Evolutionary conservation across 306 rosid genomes (phyloP), one percentile per base, ranked within the genome.

Genomic region (Trifolium fragiferum): DNA sequence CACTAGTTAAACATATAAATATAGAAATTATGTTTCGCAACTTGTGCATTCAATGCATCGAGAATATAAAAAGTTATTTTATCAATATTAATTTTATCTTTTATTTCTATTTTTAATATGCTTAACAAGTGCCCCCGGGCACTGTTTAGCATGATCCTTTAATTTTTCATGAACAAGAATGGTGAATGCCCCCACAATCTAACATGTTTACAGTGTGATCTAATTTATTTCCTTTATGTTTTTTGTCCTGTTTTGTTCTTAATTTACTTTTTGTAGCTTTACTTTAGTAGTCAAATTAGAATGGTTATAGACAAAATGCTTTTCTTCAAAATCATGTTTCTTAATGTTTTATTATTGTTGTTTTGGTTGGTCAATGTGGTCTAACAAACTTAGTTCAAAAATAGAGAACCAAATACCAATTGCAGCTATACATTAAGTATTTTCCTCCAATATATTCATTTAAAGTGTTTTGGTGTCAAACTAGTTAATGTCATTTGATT

Each of bases 261-360:
- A 50, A 64, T 78, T 66, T 55, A 44, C 83, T 81, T 81, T 77
- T 23, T 50, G 38, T 81, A 35, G 74, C 85, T 84, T 74, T 84
- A 58, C 83, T 84, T 80, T 84, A 46, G 66, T 66, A 75, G 81
- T 77, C 85, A 84, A 81, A 84, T 78, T 71, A 47, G 73, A 66
- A 55, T 73, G 50, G 72, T 68, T 61, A 47, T 69, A 21, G 68
- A 73, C 62, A 30, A 49, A 43, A 55, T 74, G 53, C 81, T 60
- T 64, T 78, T 77, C 63, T 74, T 60, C 54, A 74, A 13, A 67
- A 13, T 33, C 71, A 61, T 30, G 20, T 71, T 30, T 18, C 61
- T 53, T 41, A 46, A 49, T 82, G 66, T 65, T 65, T 66, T 64
- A 49, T 40, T 47, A 4, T 71, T 70, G 71, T 27, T 58, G 71